These are phyloP conservation scores for Sordariomycetes sp. DNA, from an alignment of 2,329 filamentous ascomycete genomes.

Conservation along the genomic window DNA sequence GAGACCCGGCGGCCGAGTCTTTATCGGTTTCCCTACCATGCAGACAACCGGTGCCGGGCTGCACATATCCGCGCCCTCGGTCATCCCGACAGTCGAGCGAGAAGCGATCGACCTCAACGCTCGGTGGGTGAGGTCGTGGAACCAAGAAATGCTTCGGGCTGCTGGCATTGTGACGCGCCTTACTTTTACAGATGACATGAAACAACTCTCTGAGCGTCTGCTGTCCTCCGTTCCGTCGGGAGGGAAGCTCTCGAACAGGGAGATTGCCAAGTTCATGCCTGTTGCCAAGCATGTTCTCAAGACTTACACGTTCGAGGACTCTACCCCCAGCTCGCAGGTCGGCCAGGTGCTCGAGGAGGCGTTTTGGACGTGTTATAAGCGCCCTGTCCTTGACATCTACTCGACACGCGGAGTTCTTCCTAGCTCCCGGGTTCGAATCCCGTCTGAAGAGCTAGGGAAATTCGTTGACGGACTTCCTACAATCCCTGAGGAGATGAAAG, in stretches of 20 bases:
- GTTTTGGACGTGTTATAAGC: conserved; percentile 87
- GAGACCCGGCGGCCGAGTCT: conserved; percentile 72
- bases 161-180: conserved; percentile 85
- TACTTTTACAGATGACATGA: conserved; percentile 82
- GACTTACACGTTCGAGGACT: conserved; percentile 81
- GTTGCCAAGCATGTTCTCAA: conserved; percentile 75
- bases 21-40: conserved; percentile 95
- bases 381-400: conserved; percentile 74
- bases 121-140: conserved; percentile 90
- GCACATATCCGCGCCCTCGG: conserved; percentile 89
- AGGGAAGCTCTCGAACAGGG: conserved; percentile 47
- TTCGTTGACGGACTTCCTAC: conserved; percentile 88
- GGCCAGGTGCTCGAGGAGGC: conserved; percentile 85
- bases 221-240: conserved; percentile 31
- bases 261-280: conserved; percentile 58
- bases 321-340: conserved; percentile 76
- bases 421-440: conserved; percentile 74
- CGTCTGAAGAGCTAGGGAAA: conserved; percentile 48
- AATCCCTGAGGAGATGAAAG: conserved; percentile 64
- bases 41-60: conserved; percentile 92
- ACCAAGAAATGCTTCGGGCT: conserved; percentile 81
- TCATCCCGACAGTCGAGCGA: conserved; percentile 94
- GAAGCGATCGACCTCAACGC: conserved; percentile 97
- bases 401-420: conserved; percentile 80
- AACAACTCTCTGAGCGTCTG: conserved; percentile 55